Evolutionary conservation across 1,284 basidiomycete species (phyloP).

Genomic region (Violaceomyces palustris): DNA sequence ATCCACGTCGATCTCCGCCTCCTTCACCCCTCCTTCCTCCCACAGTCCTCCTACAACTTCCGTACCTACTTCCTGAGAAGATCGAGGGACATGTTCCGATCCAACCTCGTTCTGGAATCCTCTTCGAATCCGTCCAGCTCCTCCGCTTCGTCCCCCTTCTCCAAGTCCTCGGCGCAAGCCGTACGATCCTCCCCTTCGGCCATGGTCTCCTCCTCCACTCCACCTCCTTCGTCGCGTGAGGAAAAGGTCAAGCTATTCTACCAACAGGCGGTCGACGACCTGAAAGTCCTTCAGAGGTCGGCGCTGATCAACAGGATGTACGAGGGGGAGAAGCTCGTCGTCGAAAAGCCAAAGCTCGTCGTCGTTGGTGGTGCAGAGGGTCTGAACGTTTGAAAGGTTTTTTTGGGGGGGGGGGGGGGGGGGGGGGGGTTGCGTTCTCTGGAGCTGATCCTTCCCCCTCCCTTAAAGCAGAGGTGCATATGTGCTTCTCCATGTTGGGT

Average conservation of each 20-base stretch:
- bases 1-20: too few species aligned
- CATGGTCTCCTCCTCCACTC: slow-evolving; percentile 17
- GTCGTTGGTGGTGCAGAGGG: slow-evolving; percentile 37
- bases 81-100: slow-evolving; percentile 49
- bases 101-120: slow-evolving; percentile 22
- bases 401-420: too few species aligned
- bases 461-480: too few species aligned
- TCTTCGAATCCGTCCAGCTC: slow-evolving; percentile 12
- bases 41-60: slow-evolving; percentile 52
- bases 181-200: slow-evolving; percentile 34
- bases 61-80: slow-evolving; percentile 51
- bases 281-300: slow-evolving; percentile 46
- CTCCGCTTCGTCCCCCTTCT: slow-evolving; percentile 36
- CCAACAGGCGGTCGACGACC: slow-evolving; percentile 38
- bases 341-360: slow-evolving; percentile 43
- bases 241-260: slow-evolving; percentile 39
- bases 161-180: slow-evolving; percentile 34
- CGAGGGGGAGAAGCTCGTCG: slow-evolving; percentile 49
- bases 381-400: too few species aligned
- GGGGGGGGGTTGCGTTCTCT: too few species aligned
- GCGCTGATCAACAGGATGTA: slow-evolving; percentile 49
- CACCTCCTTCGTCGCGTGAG: too few species aligned
- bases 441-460: too few species aligned
- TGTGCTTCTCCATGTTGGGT: too few species aligned
- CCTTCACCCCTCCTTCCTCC: too few species aligned